Percentiles rank a stretch among this genome's conserved stretches.
Conservation (phyloP, 2,329 filamentous ascomycete genomes). For the Trichoderma koningiopsis region DNA sequence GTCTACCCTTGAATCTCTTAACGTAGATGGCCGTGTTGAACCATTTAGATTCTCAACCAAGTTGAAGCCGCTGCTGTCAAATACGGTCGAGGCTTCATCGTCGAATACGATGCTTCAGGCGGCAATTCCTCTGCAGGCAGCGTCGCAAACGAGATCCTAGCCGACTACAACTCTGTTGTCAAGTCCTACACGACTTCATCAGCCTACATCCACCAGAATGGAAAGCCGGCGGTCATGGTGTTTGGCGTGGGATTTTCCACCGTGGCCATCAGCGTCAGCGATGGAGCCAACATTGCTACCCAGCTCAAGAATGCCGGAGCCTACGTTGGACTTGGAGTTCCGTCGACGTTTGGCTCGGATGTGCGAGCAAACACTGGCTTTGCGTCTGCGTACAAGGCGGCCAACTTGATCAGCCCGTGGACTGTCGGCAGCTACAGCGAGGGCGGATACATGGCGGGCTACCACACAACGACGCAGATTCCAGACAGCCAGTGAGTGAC, state of each 20-base stretch:
- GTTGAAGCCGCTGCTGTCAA: conserved; percentile 22
- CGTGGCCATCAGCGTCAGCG: conserved; percentile 3
- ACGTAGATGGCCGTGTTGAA: neutral
- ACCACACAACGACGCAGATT: conserved; percentile 22
- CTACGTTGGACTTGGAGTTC: conserved; percentile 14
- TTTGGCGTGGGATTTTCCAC: conserved; percentile 19
- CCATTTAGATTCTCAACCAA: conserved; percentile 17
- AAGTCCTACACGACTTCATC: conserved; percentile 18
- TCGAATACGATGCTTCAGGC: conserved; percentile 22
- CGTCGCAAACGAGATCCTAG: neutral
- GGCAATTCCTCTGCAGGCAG: conserved; percentile 17
- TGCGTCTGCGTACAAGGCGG: conserved; percentile 17
- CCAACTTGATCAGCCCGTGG: conserved; percentile 21
- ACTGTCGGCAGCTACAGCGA: conserved; percentile 20
- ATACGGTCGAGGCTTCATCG: conserved; percentile 22
- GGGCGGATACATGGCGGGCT: conserved; percentile 8
- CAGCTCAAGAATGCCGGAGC: conserved; percentile 12
- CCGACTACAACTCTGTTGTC: conserved; percentile 22
- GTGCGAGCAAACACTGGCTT: conserved; percentile 14
- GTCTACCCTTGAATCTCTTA: neutral
- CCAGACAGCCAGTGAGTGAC: conserved; percentile 11
- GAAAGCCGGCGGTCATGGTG: conserved; percentile 20
- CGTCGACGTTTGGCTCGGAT: neutral
- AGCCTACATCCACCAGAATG: conserved; percentile 18
- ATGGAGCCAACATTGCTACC: conserved; percentile 10